These are phyloP conservation scores for Colletotrichum filicis DNA, from an alignment of 2,329 filamentous ascomycete genomes.

Conservation along the genomic window DNA sequence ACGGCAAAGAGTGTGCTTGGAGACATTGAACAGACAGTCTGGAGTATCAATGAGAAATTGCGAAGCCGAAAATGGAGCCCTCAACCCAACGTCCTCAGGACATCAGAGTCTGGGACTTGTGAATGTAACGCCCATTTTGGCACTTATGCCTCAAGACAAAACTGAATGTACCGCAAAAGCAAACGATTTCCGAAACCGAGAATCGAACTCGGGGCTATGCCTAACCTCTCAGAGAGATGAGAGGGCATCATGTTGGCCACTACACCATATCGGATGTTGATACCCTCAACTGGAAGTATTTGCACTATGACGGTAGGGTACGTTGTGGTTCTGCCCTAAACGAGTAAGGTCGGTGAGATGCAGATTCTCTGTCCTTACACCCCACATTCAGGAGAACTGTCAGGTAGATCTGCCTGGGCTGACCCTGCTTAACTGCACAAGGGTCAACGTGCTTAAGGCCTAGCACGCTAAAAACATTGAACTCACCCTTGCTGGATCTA, in stretches of 20 bases:
- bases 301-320: background rate
- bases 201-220: slow-evolving; percentile 20
- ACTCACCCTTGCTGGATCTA: background rate
- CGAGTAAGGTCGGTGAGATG: background rate
- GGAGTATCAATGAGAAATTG: too few relatives aligned
- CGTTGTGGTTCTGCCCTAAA: background rate
- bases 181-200: background rate
- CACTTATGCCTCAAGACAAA: background rate
- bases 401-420: background rate
- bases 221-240: background rate
- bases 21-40: background rate
- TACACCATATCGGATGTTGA: slow-evolving; percentile 1
- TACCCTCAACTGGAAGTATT: accelerated
- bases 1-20: too few relatives aligned
- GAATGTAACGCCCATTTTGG: background rate
- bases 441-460: background rate
- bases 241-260: slow-evolving; percentile 13
- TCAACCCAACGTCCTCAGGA: too few relatives aligned
- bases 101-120: too few relatives aligned
- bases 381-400: background rate
- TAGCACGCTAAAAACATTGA: background rate
- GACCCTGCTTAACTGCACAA: background rate
- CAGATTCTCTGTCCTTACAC: background rate
- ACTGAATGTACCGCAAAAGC: background rate
- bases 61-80: too few relatives aligned